Percentiles rank a stretch among this genome's conserved stretches.
Evolutionary conservation across 257 asterid genomes (phyloP).

Genomic region (Sherardia arvensis): DNA sequence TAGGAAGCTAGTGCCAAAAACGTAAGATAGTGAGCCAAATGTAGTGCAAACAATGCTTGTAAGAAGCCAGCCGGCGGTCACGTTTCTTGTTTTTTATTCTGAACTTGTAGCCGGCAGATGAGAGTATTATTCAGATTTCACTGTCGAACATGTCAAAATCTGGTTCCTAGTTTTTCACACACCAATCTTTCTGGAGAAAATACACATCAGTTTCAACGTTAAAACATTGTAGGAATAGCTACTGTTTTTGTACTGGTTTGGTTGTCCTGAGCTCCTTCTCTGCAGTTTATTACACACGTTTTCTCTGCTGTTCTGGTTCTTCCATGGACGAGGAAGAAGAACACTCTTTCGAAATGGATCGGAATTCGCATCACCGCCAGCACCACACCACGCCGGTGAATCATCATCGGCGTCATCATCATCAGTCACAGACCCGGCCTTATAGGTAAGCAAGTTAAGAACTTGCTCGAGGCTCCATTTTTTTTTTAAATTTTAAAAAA

Average conservation of each 20-base stretch:
- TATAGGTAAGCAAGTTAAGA: too few species aligned
- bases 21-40: background rate
- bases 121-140: background rate
- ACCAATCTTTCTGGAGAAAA: background rate
- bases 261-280: background rate
- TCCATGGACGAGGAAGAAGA: slow-evolving; percentile 26
- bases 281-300: background rate
- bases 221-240: background rate
- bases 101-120: slow-evolving; percentile 7
- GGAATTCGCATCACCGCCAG: slow-evolving; percentile 12
- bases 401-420: slow-evolving; percentile 10
- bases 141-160: background rate
- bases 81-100: too few species aligned
- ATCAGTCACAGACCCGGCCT: too few species aligned
- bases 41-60: too few species aligned
- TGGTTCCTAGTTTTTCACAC: background rate
- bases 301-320: background rate
- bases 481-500: too few species aligned
- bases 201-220: background rate
- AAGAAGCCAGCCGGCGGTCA: too few species aligned
- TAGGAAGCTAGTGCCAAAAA: background rate
- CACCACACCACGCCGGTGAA: slow-evolving; percentile 39
- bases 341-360: slow-evolving; percentile 19
- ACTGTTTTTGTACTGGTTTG: background rate
- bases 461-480: too few species aligned